Conservation (phyloP, 495 filamentous ascomycete genomes). For the Tuber microsphaerosporum region DNA sequence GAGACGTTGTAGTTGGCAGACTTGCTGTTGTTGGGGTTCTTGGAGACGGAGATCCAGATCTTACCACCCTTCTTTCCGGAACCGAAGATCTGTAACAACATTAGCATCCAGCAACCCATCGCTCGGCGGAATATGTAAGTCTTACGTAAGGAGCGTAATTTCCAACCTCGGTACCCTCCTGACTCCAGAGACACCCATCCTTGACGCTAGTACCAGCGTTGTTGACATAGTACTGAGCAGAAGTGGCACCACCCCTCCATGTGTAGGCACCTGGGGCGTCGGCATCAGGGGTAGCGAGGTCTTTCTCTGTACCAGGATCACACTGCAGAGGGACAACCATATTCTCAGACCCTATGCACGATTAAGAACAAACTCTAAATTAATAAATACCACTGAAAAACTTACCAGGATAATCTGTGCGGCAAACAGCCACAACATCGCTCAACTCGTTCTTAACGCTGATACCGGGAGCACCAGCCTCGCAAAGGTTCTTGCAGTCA, state of each 20-base stretch:
- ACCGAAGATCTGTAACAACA: slow-evolving; percentile 57
- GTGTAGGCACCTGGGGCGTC: slow-evolving; percentile 56
- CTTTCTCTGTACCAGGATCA: slow-evolving; percentile 49
- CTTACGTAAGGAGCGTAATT: slow-evolving; percentile 73
- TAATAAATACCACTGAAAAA: neutral
- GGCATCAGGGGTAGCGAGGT: slow-evolving; percentile 67
- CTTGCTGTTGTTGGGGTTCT: slow-evolving; percentile 52
- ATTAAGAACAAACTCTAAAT: slow-evolving; percentile 24
- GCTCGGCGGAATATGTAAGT: neutral
- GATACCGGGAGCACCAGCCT: slow-evolving; percentile 61
- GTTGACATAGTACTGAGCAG: slow-evolving; percentile 97
- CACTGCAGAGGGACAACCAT: slow-evolving; percentile 72
- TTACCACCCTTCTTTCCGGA: slow-evolving; percentile 59
- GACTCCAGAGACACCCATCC: slow-evolving; percentile 74
- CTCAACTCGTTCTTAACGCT: slow-evolving; percentile 64
- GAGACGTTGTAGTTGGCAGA: slow-evolving; percentile 52
- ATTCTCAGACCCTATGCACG: slow-evolving; percentile 56
- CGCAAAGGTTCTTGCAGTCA: slow-evolving; percentile 64
- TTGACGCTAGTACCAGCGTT: slow-evolving; percentile 58
- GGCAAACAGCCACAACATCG: slow-evolving; percentile 67
- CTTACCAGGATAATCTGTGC: slow-evolving; percentile 89
- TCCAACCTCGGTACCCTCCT: slow-evolving; percentile 50
- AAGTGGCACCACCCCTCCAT: slow-evolving; percentile 67
- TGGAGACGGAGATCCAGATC: slow-evolving; percentile 79
- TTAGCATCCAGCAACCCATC: slow-evolving; percentile 1